A percentile compares a stretch with the other conserved stretches of the same genome.
Evolutionary conservation across 331 rosid genomes (phyloP).

Genomic region (Erythrophleum ivorense): DNA sequence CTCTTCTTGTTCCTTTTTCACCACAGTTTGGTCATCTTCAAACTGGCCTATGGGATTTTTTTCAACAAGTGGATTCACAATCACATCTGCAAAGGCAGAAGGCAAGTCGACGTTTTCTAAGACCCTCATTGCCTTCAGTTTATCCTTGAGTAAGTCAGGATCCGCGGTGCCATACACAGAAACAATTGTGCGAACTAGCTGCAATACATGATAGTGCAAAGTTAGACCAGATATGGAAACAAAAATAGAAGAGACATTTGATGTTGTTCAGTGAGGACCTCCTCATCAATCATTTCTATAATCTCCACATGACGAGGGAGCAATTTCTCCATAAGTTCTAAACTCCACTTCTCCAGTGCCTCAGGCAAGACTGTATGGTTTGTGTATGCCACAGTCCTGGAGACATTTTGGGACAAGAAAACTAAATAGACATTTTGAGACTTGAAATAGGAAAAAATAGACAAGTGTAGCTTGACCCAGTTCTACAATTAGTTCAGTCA

Average conservation of each 20-base stretch:
- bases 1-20: conserved; percentile 18
- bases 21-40: conserved; percentile 48
- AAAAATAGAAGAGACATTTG: too few species aligned
- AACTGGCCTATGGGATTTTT: conserved; percentile 42
- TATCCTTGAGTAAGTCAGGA: conserved; percentile 61
- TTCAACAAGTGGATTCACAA: conserved; percentile 54
- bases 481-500: too few species aligned
- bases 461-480: too few species aligned
- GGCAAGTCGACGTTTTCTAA: conserved; percentile 90
- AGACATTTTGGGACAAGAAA: conserved; percentile 34
- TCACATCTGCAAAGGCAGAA: conserved; percentile 55
- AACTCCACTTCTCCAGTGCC: conserved; percentile 96
- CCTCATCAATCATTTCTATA: conserved; percentile 81
- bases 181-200: conserved; percentile 75
- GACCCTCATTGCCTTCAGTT: conserved; percentile 85
- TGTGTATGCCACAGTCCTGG: conserved; percentile 91
- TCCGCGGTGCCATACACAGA: conserved; percentile 69
- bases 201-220: conserved; percentile 38
- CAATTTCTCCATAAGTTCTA: conserved; percentile 79
- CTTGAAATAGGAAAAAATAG: neutral
- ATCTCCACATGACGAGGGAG: conserved; percentile 97
- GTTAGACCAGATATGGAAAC: conserved; percentile 22
- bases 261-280: too few species aligned
- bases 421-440: conserved; percentile 32
- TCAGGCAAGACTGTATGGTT: conserved; percentile 96